Evolutionary conservation across 2,329 filamentous ascomycete species (phyloP), one percentile per base, ranked within the genome.

Genomic region (Paecilomyces variotii): DNA sequence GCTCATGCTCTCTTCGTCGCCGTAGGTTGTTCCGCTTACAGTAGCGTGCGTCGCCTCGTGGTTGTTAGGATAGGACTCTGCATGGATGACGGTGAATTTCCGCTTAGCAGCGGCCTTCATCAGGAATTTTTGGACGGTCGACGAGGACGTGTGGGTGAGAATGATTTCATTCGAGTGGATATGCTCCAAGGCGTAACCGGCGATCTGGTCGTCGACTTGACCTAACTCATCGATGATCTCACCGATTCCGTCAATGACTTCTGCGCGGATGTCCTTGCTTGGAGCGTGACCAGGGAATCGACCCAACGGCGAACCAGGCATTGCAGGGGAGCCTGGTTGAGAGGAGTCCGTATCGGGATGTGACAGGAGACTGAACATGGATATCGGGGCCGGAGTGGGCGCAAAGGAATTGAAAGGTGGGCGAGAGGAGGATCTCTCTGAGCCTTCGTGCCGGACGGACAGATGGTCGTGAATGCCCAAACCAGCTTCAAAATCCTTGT

Each of bases 151-250:
- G 72, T 96, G 88, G 7, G 92, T 92, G 61, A 99, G 84, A 62
- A 99, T 90, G 66, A 92, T 88, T 74, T 99, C 93, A 70, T 93
- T 91, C 0, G 90, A 89, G 71, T 96, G 90, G 63, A 99, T 96
- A 73, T 97, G 90, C 54, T 95, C 90, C 62, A 96, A 88, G 2
- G 92, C 90, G 63, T 91, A 89, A 25, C 86, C 85, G 1, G 93
- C 90, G 66, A 99, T 95, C 74, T 96, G 91, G 69, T 96, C 91
- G 70, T 97, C 94, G 6, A 91, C 91, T 70, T 93, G 89, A 64
- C 89, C 88, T 58, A 99, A 87, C 76, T 99, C 94, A 70, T 99
- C 94, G 73, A 96, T 89, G 60, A 99, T 91, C 73, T 99, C 94
- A 67, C 91, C 87, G 67, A 99, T 97, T 50, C 92, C 94, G 67